Percentiles rank a stretch among this genome's conserved stretches.
Evolutionary conservation across 495 filamentous ascomycete species (phyloP).

Genomic region (Aspergillus mulundensis): DNA sequence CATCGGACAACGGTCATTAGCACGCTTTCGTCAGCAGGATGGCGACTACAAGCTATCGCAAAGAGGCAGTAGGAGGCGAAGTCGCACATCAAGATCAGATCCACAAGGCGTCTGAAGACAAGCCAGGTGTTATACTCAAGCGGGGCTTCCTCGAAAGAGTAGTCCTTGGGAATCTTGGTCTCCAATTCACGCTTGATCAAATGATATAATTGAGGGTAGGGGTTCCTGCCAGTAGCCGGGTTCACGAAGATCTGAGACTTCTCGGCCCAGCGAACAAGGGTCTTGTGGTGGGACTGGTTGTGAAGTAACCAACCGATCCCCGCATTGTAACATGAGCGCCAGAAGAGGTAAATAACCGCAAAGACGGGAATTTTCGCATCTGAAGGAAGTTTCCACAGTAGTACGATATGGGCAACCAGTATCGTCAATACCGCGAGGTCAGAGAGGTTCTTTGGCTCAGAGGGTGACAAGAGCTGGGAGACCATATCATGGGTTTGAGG

Average conservation of each 20-base stretch:
- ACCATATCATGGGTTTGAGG: conserved; percentile 99
- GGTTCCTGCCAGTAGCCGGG: conserved; percentile 72
- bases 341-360: conserved; percentile 80
- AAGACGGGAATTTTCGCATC: conserved; percentile 68
- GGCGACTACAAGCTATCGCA: conserved; percentile 80
- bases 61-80: conserved; percentile 96
- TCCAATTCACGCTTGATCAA: conserved; percentile 85
- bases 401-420: conserved; percentile 65
- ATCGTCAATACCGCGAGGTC: conserved; percentile 80
- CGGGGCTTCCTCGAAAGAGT: conserved; percentile 87
- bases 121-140: conserved; percentile 99
- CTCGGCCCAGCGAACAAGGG: conserved; percentile 82
- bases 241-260: conserved; percentile 81
- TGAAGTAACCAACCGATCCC: conserved; percentile 90
- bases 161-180: conserved; percentile 89
- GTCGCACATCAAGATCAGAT: conserved; percentile 96
- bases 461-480: conserved; percentile 91
- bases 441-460: conserved; percentile 88
- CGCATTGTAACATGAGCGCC: conserved; percentile 86
- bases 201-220: conserved; percentile 73
- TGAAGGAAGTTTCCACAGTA: conserved; percentile 67
- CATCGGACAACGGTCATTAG: conserved; percentile 70
- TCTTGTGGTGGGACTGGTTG: conserved; percentile 83
- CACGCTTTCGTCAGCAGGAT: conserved; percentile 65
- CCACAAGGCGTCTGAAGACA: conserved; percentile 88